Conservation (phyloP, 148 eudicot genomes). For the Rhododendron henanense region DNA sequence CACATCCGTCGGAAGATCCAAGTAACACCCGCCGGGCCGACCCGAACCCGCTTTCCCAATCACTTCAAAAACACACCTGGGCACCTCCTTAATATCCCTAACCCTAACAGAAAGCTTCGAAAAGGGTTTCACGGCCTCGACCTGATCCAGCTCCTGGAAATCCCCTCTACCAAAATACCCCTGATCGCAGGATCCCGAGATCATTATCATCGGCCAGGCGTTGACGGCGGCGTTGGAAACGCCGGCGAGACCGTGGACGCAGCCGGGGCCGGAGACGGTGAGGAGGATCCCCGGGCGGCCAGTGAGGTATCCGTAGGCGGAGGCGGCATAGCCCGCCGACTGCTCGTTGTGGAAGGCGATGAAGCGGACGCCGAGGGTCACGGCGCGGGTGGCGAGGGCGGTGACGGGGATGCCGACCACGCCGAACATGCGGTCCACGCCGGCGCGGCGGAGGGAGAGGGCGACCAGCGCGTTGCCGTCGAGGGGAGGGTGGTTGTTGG, state of each 20-base stretch:
- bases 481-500: constrained; percentile 9
- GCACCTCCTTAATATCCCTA: constrained; percentile 39
- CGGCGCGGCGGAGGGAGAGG: constrained; percentile 53
- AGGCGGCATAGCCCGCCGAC: constrained; percentile 96
- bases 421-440: constrained; percentile 75
- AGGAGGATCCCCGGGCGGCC: constrained; percentile 78
- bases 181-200: constrained; percentile 88
- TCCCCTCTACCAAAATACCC: constrained; percentile 65
- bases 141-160: constrained; percentile 92
- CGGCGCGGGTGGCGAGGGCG: constrained; percentile 71
- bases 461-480: constrained; percentile 77
- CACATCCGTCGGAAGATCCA: constrained; percentile 78
- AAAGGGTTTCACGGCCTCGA: constrained; percentile 64
- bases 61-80: constrained; percentile 38
- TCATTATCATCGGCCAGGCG: constrained; percentile 70
- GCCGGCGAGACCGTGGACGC: constrained; percentile 95
- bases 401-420: constrained; percentile 97
- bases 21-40: constrained; percentile 81
- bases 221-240: constrained; percentile 77
- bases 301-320: constrained; percentile 89
- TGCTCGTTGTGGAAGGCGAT: constrained; percentile 99
- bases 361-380: constrained; percentile 74
- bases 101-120: constrained; percentile 59
- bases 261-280: constrained; percentile 97
- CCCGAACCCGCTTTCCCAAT: constrained; percentile 37